Conservation (phyloP, 805 yeast species). For the Groenewaldozyma salmanticensis region DNA sequence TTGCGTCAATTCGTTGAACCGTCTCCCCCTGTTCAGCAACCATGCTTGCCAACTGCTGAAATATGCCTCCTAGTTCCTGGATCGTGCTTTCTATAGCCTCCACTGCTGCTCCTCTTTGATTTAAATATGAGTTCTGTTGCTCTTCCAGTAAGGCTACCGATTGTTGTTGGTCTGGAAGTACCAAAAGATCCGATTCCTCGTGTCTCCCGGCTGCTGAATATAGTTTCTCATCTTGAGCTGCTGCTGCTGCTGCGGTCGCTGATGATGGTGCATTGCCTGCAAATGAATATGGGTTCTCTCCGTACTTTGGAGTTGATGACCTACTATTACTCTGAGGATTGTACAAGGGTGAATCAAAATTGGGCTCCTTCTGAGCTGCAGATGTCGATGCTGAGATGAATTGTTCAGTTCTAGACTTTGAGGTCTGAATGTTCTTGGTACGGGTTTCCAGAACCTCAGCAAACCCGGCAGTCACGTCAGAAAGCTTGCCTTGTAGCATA, state of each 20-base stretch:
- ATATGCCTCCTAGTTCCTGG: constrained; percentile 89
- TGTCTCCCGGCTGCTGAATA: too few species aligned
- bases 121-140: constrained; percentile 64
- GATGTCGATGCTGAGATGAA: constrained; percentile 45
- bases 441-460: constrained; percentile 81
- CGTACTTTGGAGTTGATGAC: constrained; percentile 9
- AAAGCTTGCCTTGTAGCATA: constrained; percentile 77
- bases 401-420: constrained; percentile 75
- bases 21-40: constrained; percentile 96
- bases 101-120: constrained; percentile 80
- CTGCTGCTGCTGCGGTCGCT: too few species aligned
- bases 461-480: constrained; percentile 86
- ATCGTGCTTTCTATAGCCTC: constrained; percentile 96
- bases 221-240: too few species aligned
- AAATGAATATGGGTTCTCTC: constrained; percentile 13
- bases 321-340: constrained; percentile 11
- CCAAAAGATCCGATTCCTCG: constrained; percentile 37
- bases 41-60: constrained; percentile 94
- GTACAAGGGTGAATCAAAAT: constrained; percentile 27
- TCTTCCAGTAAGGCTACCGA: constrained; percentile 76
- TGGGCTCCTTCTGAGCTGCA: constrained; percentile 11
- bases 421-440: constrained; percentile 71
- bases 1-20: constrained; percentile 88
- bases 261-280: too few species aligned
- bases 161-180: constrained; percentile 81